These are phyloP conservation scores for Sphagnurus paluster DNA, from an alignment of 1,284 basidiomycete genomes.

Conservation along the genomic window DNA sequence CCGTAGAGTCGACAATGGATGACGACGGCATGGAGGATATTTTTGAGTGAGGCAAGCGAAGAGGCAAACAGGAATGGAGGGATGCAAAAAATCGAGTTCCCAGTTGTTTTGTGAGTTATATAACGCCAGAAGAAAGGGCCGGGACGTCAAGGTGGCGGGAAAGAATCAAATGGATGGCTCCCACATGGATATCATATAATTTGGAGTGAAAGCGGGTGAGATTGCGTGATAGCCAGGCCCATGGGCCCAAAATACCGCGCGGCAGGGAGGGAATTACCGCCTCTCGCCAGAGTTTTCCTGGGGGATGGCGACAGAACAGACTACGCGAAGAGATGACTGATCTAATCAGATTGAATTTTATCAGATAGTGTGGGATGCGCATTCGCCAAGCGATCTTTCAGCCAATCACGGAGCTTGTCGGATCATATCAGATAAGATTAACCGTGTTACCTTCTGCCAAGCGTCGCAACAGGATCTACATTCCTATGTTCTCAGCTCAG, in stretches of 20 bases:
- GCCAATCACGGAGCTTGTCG: slow-evolving; percentile 25
- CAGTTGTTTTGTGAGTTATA: too few relatives aligned
- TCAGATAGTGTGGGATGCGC: slow-evolving; percentile 24
- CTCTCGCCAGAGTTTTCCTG: slow-evolving; percentile 1
- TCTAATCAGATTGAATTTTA: slow-evolving; percentile 33
- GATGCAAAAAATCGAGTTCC: neutral
- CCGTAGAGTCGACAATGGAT: slow-evolving; percentile 9
- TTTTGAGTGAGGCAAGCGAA: neutral
- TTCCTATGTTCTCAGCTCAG: neutral
- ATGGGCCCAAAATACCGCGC: neutral
- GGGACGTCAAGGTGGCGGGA: neutral
- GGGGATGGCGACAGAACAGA: neutral
- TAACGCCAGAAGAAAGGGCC: neutral
- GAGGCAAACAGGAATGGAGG: neutral
- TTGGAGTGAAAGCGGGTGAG: neutral
- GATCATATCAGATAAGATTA: slow-evolving; percentile 34
- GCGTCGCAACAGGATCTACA: neutral
- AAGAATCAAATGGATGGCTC: neutral
- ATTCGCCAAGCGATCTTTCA: slow-evolving; percentile 16
- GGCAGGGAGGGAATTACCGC: neutral
- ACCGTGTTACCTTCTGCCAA: slow-evolving; percentile 20
- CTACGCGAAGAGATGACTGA: slow-evolving; percentile 11
- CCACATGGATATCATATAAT: slow-evolving; percentile 8
- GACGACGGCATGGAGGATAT: slow-evolving; percentile 13
- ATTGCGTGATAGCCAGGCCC: slow-evolving; percentile 12